Percentiles rank a stretch among this genome's conserved stretches.
Evolutionary conservation across 1,284 basidiomycete genomes (phyloP).

Genomic region (Puccinia polysora): DNA sequence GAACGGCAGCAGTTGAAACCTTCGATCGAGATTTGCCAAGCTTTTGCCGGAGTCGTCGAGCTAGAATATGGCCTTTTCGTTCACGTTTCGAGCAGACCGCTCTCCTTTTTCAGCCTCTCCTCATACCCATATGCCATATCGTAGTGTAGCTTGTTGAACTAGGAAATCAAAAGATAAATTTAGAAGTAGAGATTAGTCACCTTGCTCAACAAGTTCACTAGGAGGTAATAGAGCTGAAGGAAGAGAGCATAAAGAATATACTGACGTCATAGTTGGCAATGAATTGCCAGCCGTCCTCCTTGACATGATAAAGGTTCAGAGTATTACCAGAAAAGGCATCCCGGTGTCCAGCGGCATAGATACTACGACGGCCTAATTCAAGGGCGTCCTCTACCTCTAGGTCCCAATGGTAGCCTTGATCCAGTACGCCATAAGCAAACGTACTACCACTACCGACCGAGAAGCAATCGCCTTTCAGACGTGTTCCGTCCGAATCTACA

Average conservation of each 20-base stretch:
- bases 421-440: constrained; percentile 96
- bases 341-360: constrained; percentile 94
- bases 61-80: too few species aligned
- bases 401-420: constrained; percentile 77
- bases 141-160: constrained; percentile 44
- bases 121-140: constrained; percentile 43
- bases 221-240: neutral
- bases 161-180: constrained; percentile 5
- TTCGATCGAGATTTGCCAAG: too few species aligned
- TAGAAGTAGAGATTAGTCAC: neutral
- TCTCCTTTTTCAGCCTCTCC: constrained; percentile 23
- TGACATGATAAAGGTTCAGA: constrained; percentile 91
- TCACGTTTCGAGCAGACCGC: neutral
- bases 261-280: constrained; percentile 43
- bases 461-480: constrained; percentile 92
- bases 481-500: constrained; percentile 94
- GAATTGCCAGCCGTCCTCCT: constrained; percentile 69
- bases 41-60: too few species aligned
- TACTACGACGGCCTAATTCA: constrained; percentile 87
- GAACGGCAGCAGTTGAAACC: too few species aligned
- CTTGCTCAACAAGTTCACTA: neutral
- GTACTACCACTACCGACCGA: constrained; percentile 98
- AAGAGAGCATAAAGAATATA: neutral
- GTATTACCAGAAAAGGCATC: constrained; percentile 98
- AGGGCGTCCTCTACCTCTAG: constrained; percentile 88